A percentile compares a stretch with the other conserved stretches of the same genome.
These are phyloP conservation scores for Chiua virens DNA, from an alignment of 768 basidiomycete genomes.

Conservation along the genomic window DNA sequence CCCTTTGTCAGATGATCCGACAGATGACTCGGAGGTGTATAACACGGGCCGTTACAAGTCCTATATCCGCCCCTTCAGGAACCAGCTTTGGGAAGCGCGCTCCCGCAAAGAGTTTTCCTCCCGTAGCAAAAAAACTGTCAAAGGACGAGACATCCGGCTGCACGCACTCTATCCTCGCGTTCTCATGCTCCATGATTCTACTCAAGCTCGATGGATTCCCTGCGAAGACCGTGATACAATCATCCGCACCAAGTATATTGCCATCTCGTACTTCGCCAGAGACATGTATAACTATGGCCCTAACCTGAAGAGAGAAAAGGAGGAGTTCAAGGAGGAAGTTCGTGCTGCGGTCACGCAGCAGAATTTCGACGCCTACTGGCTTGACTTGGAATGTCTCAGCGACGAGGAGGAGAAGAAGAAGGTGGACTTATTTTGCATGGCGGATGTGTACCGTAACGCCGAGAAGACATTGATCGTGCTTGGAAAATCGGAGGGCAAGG, in stretches of 20 bases:
- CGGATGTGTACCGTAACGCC: conserved; percentile 14
- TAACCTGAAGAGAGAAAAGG: background rate
- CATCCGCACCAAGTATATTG: conserved; percentile 8
- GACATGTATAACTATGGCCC: conserved; percentile 12
- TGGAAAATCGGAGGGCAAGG: no score
- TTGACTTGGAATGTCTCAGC: conserved; percentile 17
- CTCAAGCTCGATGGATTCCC: conserved; percentile 1
- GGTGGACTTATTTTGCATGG: conserved; percentile 17
- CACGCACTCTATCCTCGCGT: conserved; percentile 10
- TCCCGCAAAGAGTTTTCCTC: conserved; percentile 15
- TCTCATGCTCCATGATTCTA: conserved; percentile 2
- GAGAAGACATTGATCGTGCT: no score
- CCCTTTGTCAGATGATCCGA: no score
- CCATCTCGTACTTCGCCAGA: conserved; percentile 15
- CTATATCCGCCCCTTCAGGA: no score
- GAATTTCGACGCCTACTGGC: conserved; percentile 15
- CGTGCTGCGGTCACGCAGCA: background rate
- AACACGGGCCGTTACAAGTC: no score
- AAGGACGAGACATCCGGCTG: background rate
- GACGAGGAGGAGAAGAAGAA: conserved; percentile 12
- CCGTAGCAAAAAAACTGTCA: background rate
- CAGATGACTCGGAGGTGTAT: no score
- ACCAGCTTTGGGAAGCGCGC: conserved; percentile 4
- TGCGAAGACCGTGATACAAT: conserved; percentile 2
- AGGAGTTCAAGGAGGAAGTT: conserved; percentile 5